Conservation (phyloP, 2,329 filamentous ascomycete species). For the Pezicula rhizophila region DNA sequence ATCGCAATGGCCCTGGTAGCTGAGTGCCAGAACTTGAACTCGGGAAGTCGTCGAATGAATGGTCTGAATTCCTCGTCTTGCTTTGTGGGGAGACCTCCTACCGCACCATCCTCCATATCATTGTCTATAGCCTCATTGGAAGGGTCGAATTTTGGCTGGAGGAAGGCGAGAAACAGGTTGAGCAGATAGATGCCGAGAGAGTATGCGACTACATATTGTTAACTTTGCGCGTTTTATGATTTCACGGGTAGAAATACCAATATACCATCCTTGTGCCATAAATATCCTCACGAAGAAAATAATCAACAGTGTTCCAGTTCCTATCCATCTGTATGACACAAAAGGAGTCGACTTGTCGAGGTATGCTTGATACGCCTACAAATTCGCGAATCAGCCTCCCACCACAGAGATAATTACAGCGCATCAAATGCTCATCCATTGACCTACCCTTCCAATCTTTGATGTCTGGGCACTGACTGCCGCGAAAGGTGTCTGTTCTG, state of each 20-base stretch:
- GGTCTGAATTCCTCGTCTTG: constrained; percentile 96
- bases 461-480: constrained; percentile 83
- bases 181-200: constrained; percentile 97
- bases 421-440: neutral
- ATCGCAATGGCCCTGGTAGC: constrained; percentile 83
- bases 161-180: constrained; percentile 97
- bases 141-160: constrained; percentile 97
- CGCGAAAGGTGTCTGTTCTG: constrained; percentile 86
- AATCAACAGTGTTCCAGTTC: constrained; percentile 68
- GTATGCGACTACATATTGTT: constrained; percentile 68
- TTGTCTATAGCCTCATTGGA: constrained; percentile 86
- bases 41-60: constrained; percentile 90
- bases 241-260: constrained; percentile 53
- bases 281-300: constrained; percentile 88
- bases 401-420: neutral
- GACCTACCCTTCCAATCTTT: constrained; percentile 62
- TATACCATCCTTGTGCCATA: constrained; percentile 95
- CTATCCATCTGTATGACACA: constrained; percentile 82
- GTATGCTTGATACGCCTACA: constrained; percentile 85
- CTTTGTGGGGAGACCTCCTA: constrained; percentile 81
- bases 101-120: constrained; percentile 89
- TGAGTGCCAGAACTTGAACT: constrained; percentile 99
- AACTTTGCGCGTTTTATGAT: constrained; percentile 2
- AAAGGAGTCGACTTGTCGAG: constrained; percentile 91
- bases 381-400: constrained; percentile 10